Conservation (phyloP, 2,329 filamentous ascomycete species). For the Colletotrichum kahawae region DNA sequence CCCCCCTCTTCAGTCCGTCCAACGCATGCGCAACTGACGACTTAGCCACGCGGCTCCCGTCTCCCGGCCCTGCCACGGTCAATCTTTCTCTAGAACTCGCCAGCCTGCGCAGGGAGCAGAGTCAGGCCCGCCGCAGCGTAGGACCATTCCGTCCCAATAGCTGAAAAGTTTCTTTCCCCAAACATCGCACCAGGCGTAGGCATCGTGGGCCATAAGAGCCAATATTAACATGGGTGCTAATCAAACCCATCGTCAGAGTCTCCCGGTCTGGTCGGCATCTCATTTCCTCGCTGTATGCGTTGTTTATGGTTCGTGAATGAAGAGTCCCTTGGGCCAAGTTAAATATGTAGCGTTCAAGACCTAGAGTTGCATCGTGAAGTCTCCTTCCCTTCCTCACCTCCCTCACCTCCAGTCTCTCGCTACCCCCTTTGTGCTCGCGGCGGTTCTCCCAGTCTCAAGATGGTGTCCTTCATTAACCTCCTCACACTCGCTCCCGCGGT, state of each 20-base stretch:
- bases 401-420: neutral
- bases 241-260: neutral
- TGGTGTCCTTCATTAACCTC: constrained; percentile 16
- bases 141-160: neutral
- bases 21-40: neutral
- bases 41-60: neutral
- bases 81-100: neutral
- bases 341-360: neutral
- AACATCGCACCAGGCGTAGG: neutral
- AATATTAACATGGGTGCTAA: constrained; percentile 15
- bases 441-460: neutral
- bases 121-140: neutral
- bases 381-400: neutral
- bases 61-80: neutral
- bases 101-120: neutral
- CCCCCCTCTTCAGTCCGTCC: neutral
- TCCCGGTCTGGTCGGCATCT: neutral
- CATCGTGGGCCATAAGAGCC: neutral
- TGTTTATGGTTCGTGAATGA: neutral
- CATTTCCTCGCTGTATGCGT: neutral
- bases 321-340: neutral
- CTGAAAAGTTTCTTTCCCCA: neutral
- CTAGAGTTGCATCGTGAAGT: neutral
- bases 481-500: constrained; percentile 10
- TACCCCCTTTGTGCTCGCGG: neutral